Percentiles rank a stretch among this genome's conserved stretches.
phyloP scores from a whole-genome alignment of 208 protist genomes.

The Phytomonas sp. region DNA sequence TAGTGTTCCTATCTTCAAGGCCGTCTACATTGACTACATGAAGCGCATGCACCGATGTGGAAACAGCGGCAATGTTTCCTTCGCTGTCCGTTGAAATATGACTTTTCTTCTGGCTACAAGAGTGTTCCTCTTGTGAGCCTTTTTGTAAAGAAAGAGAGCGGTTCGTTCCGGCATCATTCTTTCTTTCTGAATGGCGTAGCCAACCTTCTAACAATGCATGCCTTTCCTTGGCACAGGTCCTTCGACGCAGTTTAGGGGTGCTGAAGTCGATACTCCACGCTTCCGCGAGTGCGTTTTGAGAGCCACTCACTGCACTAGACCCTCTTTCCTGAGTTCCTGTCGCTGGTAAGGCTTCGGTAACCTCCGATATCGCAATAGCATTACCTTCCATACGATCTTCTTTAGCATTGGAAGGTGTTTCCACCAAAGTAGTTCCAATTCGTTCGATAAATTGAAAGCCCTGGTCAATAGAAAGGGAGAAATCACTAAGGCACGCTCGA shows the following conservation, averaged over 20 bases:
- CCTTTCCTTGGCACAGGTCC: slow-evolving; percentile 34
- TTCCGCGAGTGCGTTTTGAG: slow-evolving; percentile 13
- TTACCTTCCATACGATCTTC: background rate
- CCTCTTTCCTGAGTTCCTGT: background rate
- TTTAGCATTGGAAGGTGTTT: background rate
- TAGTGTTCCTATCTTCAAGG: slow-evolving; percentile 28
- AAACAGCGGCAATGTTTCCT: slow-evolving; percentile 21
- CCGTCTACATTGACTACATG: slow-evolving; percentile 22
- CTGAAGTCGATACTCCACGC: slow-evolving; percentile 75
- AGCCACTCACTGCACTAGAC: background rate
- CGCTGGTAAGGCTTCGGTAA: background rate
- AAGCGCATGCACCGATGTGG: background rate
- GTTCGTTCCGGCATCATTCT: background rate
- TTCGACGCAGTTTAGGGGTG: slow-evolving; percentile 12
- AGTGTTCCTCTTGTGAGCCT: background rate
- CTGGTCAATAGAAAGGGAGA: background rate
- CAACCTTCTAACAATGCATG: slow-evolving; percentile 35
- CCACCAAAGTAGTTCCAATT: background rate
- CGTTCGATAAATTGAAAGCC: background rate
- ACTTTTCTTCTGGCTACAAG: background rate
- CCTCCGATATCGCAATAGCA: slow-evolving; percentile 1
- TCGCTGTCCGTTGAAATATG: slow-evolving; percentile 26
- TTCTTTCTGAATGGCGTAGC: slow-evolving; percentile 12
- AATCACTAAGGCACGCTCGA: background rate
- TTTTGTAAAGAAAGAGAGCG: background rate